These are phyloP conservation scores for Amphichorda felina DNA, from an alignment of 2,329 filamentous ascomycete species.

Conservation along the genomic window DNA sequence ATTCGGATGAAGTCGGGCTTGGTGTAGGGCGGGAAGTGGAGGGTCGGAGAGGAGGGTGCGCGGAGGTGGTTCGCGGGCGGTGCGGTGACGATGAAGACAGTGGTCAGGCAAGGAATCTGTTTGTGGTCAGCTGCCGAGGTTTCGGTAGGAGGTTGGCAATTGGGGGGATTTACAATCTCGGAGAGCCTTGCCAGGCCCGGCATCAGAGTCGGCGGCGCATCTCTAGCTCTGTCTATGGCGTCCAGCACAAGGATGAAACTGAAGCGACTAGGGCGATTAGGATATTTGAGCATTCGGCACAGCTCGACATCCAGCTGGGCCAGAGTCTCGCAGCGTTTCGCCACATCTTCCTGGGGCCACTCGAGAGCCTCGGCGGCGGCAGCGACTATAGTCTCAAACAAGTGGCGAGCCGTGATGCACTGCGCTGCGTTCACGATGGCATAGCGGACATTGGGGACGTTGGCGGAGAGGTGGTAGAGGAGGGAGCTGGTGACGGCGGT, in stretches of 20 bases:
- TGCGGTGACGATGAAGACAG: constrained; percentile 65
- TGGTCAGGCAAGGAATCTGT: constrained; percentile 68
- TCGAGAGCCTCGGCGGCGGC: constrained; percentile 42
- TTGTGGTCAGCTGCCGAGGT: constrained; percentile 5
- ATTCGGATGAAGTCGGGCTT: constrained; percentile 72
- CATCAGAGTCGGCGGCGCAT: constrained; percentile 66
- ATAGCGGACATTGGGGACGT: constrained; percentile 27
- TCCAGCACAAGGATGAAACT: constrained; percentile 81
- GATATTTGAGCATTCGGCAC: constrained; percentile 45
- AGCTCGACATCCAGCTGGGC: constrained; percentile 67
- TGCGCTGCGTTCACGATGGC: constrained; percentile 58
- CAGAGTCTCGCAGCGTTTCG: constrained; percentile 61
- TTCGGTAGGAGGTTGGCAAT: constrained; percentile 7
- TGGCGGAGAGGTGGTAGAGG: constrained; percentile 11
- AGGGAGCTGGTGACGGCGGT: constrained; percentile 52
- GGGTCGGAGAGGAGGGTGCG: constrained; percentile 56
- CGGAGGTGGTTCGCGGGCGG: constrained; percentile 61
- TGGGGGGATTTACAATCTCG: constrained; percentile 47
- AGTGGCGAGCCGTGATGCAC: constrained; percentile 67
- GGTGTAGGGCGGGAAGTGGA: constrained; percentile 76
- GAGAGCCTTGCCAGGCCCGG: constrained; percentile 72
- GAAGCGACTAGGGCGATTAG: constrained; percentile 20
- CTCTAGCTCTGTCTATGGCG: constrained; percentile 73
- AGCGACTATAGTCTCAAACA: constrained; percentile 60
- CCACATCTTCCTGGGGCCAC: constrained; percentile 15